Evolutionary conservation across 352 stramenopile species (phyloP).

Genomic region (Sclerospora graminicola): DNA sequence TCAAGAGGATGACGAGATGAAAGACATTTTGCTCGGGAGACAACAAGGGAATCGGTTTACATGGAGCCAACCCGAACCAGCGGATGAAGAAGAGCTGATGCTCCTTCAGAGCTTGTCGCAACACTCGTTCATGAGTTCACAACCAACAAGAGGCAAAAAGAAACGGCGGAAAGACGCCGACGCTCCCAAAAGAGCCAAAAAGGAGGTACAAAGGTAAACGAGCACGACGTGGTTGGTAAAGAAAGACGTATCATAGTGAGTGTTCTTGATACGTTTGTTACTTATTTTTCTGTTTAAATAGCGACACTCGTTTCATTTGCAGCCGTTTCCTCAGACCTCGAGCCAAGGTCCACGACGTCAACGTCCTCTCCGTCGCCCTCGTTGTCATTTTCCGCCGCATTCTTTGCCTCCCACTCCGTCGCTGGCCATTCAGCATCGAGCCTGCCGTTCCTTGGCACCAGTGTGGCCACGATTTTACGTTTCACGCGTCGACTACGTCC

Average conservation of each 20-base stretch:
- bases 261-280: neutral
- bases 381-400: neutral
- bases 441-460: slow-evolving; percentile 6
- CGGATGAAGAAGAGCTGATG: slow-evolving; percentile 59
- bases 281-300: neutral
- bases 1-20: slow-evolving; percentile 25
- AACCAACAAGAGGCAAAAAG: slow-evolving; percentile 4
- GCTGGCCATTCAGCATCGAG: neutral
- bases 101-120: slow-evolving; percentile 75
- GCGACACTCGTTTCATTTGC: neutral
- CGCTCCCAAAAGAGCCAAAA: slow-evolving; percentile 8
- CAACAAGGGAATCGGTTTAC: slow-evolving; percentile 32
- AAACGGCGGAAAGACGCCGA: slow-evolving; percentile 21
- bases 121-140: slow-evolving; percentile 26
- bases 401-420: neutral
- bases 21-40: slow-evolving; percentile 44
- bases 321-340: neutral
- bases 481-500: slow-evolving; percentile 5
- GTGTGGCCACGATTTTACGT: slow-evolving; percentile 14
- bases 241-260: too few species aligned
- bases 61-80: slow-evolving; percentile 25
- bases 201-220: slow-evolving; percentile 3
- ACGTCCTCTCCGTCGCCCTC: neutral
- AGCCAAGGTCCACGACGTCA: neutral
- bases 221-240: too few species aligned